Percentiles rank a stretch among this genome's conserved stretches.
phyloP scores from a whole-genome alignment of 352 stramenopile species.

The Phytophthora uliginosa region DNA sequence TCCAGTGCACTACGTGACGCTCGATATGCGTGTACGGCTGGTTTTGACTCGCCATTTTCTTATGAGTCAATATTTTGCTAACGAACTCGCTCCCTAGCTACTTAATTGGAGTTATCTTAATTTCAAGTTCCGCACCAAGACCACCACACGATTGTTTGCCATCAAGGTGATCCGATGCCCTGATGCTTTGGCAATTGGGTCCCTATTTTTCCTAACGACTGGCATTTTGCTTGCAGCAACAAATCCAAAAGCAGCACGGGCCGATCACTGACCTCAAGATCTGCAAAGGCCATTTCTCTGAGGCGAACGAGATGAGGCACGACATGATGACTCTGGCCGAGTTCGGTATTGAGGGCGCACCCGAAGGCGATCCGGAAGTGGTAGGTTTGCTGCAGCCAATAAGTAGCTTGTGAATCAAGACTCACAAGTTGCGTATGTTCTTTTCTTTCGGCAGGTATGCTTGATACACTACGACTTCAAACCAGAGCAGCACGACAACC shows the following conservation, averaged over 20 bases:
- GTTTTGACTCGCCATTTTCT: background rate
- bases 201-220: background rate
- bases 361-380: slow-evolving; percentile 49
- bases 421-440: slow-evolving; percentile 9
- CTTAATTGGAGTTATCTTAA: slow-evolving; percentile 78
- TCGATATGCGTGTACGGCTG: slow-evolving; percentile 65
- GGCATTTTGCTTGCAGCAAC: slow-evolving; percentile 37
- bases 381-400: slow-evolving; percentile 17
- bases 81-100: slow-evolving; percentile 33
- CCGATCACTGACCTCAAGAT: slow-evolving; percentile 65
- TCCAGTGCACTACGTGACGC: slow-evolving; percentile 57
- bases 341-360: slow-evolving; percentile 60
- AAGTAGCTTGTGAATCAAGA: background rate
- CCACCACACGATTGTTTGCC: slow-evolving; percentile 58
- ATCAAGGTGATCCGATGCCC: slow-evolving; percentile 42
- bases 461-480: slow-evolving; percentile 78
- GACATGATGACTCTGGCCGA: slow-evolving; percentile 63
- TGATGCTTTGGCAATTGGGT: background rate
- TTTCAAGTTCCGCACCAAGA: slow-evolving; percentile 63
- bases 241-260: slow-evolving; percentile 63
- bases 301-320: slow-evolving; percentile 59
- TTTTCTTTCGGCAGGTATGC: slow-evolving; percentile 36
- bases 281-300: slow-evolving; percentile 66
- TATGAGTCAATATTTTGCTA: background rate
- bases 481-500: slow-evolving; percentile 70